phyloP scores from a whole-genome alignment of 768 basidiomycete species.

The Coprinellus micaceus region DNA sequence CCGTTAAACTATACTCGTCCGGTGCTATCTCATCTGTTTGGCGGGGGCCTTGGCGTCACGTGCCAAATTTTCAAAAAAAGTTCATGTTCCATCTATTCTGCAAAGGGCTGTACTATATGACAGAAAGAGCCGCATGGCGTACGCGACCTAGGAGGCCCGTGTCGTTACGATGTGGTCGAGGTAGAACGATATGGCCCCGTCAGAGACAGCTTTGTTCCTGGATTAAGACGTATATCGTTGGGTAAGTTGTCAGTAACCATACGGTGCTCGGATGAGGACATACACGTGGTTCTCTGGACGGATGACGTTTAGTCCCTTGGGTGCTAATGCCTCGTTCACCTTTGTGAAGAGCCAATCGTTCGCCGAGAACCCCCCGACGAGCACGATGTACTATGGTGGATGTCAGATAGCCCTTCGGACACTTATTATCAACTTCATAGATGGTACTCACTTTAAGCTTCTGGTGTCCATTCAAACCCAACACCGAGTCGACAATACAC shows the following conservation, averaged over 20 bases:
- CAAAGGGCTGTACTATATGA: conserved; percentile 32
- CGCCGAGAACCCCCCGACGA: conserved; percentile 58
- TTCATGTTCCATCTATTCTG: too few species aligned
- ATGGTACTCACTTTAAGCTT: conserved; percentile 26
- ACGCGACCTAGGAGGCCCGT: conserved; percentile 10
- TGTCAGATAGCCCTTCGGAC: neutral
- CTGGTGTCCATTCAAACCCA: conserved; percentile 24
- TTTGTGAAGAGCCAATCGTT: conserved; percentile 48
- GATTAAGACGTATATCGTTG: too few species aligned
- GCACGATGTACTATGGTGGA: conserved; percentile 23
- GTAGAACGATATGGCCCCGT: conserved; percentile 13
- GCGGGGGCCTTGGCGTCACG: too few species aligned
- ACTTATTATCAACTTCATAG: neutral
- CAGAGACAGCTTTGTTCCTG: conserved; percentile 12
- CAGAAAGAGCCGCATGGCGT: conserved; percentile 34
- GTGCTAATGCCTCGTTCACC: conserved; percentile 20
- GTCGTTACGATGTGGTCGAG: conserved; percentile 11
- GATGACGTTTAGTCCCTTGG: conserved; percentile 4
- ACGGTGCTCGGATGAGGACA: neutral
- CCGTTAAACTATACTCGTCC: too few species aligned
- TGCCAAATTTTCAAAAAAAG: too few species aligned
- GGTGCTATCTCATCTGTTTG: too few species aligned
- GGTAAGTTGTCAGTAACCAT: neutral
- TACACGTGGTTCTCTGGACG: conserved; percentile 15
- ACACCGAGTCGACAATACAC: too few species aligned